A percentile compares a stretch with the other conserved stretches of the same genome.
Conservation (phyloP, 108 stramenopile species). For the Conticribra guillardii region DNA sequence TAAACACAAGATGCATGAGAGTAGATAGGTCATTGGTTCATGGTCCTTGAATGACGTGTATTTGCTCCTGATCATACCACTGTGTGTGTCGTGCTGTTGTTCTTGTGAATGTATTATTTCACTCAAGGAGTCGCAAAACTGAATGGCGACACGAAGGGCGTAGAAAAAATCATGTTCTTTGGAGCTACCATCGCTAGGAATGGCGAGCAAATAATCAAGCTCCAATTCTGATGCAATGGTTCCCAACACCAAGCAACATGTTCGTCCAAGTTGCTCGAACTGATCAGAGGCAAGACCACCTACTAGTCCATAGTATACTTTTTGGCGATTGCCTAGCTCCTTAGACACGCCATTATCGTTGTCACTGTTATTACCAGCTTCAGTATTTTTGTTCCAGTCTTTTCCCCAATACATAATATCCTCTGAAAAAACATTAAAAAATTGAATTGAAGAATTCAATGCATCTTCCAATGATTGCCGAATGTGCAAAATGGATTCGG, state of each 20-base stretch:
- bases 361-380: too few species aligned
- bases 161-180: slow-evolving; percentile 10
- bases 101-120: slow-evolving; percentile 1
- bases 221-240: slow-evolving; percentile 47
- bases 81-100: too few species aligned
- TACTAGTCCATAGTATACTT: too few species aligned
- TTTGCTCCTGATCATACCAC: background rate
- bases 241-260: slow-evolving; percentile 34
- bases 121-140: slow-evolving; percentile 20
- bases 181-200: background rate
- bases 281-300: too few species aligned
- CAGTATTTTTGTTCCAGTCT: too few species aligned
- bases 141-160: slow-evolving; percentile 21
- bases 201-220: slow-evolving; percentile 29
- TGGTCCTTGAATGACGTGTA: slow-evolving; percentile 1
- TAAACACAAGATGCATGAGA: slow-evolving; percentile 33
- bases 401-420: too few species aligned
- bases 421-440: slow-evolving; percentile 10
- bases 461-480: slow-evolving; percentile 48
- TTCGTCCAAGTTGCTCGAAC: slow-evolving; percentile 23
- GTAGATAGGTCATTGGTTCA: slow-evolving; percentile 33
- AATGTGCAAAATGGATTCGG: slow-evolving; percentile 43
- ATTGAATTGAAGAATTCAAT: slow-evolving; percentile 44
- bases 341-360: too few species aligned
- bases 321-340: too few species aligned